Percentiles rank a stretch among this genome's conserved stretches.
Conservation (phyloP, 192 early-diverging fungal species). For the Rhizoclosmatium globosum region DNA sequence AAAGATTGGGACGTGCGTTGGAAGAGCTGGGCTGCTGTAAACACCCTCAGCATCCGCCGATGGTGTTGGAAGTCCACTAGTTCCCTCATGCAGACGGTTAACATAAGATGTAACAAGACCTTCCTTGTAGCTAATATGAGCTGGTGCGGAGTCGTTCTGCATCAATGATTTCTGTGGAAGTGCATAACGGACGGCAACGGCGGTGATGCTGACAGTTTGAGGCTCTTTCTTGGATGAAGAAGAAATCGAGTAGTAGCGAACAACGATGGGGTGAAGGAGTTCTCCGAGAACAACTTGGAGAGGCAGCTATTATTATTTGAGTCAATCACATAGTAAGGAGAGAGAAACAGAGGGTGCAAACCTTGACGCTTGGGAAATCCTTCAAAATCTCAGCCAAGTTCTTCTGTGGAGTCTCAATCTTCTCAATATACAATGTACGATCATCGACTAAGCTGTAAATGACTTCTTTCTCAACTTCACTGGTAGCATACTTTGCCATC, state of each 20-base stretch:
- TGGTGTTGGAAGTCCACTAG: background rate
- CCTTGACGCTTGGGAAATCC: conserved; percentile 65
- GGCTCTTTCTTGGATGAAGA: conserved; percentile 84
- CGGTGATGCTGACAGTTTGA: conserved; percentile 82
- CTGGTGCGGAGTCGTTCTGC: conserved; percentile 8
- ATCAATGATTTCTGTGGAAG: conserved; percentile 40
- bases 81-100: conserved; percentile 68
- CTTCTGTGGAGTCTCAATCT: conserved; percentile 57
- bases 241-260: conserved; percentile 98
- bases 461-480: conserved; percentile 43
- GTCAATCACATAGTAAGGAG: background rate
- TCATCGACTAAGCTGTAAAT: conserved; percentile 53
- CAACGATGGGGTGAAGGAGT: conserved; percentile 80
- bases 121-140: conserved; percentile 48
- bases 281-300: conserved; percentile 82
- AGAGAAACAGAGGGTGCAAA: background rate
- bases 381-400: conserved; percentile 80
- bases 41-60: conserved; percentile 32
- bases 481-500: conserved; percentile 57
- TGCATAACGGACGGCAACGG: conserved; percentile 87
- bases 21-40: conserved; percentile 33
- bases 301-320: conserved; percentile 62
- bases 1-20: conserved; percentile 79
- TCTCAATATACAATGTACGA: conserved; percentile 48
- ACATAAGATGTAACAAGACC: conserved; percentile 93